Base-by-base conservation (phyloP, 495 filamentous ascomycete species). In the Podospora appendiculata region DNA sequence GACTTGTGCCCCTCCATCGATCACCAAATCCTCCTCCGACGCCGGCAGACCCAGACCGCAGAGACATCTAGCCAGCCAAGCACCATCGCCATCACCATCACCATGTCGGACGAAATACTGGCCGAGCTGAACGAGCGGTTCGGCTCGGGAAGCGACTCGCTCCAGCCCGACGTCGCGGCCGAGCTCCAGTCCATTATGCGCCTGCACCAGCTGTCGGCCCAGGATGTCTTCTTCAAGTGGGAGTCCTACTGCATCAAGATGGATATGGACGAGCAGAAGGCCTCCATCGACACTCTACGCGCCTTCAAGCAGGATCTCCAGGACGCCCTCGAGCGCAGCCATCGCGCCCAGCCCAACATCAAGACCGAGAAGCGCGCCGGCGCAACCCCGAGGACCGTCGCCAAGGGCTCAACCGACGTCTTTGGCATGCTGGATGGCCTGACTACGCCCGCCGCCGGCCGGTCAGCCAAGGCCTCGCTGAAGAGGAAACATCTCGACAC, bases 221-320 rank as follows among this genome's bases (percentile, higher is more conserved):
- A 96, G 62, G 92, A 98, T 59, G 75, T 96, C 14, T 95, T 86
- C 65, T 96, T 84, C 80, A 95, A 96, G 79, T 98, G 93, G 93
- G 92, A 98, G 61, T 89, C 89, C 0, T 97, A 96, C 74, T 86
- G 83, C 63, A 85, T 98, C 58, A 95, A 91, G 71, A 93, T 96
- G 87, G 77, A 75, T 16, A 60, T 76, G 38, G 87, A 91, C 17
- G 84, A 89, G 55, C 83, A 80, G 41, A 87, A 79, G 47, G 63
- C 91, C 50, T 79, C 82, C 53, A 64, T 90, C 25, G 77, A 84
- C 14, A 87, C 79, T 1, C 78, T 87, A 40, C 74, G 83, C 49
- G 77, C 79, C 41, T 88, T 98, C 56, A 95, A 94, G 66, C 84
- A 89, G 61, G 85, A 92, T 70, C 69, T 96, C 0, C 88, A 91